phyloP scores from a whole-genome alignment of 257 asterid species.

The Perilla frutescens region DNA sequence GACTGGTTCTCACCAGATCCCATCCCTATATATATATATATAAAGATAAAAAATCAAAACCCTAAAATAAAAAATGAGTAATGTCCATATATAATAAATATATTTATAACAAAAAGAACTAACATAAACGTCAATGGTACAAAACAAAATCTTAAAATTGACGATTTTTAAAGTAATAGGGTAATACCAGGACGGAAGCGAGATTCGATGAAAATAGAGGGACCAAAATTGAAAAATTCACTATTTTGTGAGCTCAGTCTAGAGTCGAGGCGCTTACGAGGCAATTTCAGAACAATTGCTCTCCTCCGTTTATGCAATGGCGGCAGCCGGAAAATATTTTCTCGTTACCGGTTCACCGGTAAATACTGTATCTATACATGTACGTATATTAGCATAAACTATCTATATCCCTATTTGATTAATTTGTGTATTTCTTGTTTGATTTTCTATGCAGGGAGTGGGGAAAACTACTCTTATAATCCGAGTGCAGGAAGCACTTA shows the following conservation, averaged over 20 bases:
- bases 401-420: neutral
- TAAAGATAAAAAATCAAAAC: too few relatives aligned
- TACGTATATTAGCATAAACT: neutral
- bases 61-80: too few relatives aligned
- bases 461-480: slow-evolving; percentile 82
- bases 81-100: too few relatives aligned
- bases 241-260: neutral
- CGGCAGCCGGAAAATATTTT: slow-evolving; percentile 68
- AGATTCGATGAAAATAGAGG: too few relatives aligned
- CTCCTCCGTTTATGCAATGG: slow-evolving; percentile 19
- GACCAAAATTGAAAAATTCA: too few relatives aligned
- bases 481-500: slow-evolving; percentile 69
- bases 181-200: too few relatives aligned
- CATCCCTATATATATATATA: too few relatives aligned
- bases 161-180: too few relatives aligned
- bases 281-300: neutral
- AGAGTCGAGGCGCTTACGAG: neutral
- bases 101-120: too few relatives aligned
- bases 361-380: neutral
- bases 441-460: slow-evolving; percentile 57
- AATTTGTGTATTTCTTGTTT: neutral
- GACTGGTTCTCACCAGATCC: too few relatives aligned
- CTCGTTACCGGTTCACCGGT: slow-evolving; percentile 85
- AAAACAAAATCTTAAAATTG: too few relatives aligned
- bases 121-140: too few relatives aligned